phyloP scores from a whole-genome alignment of 805 yeast genomes.

The Wickerhamiella siamensis region DNA sequence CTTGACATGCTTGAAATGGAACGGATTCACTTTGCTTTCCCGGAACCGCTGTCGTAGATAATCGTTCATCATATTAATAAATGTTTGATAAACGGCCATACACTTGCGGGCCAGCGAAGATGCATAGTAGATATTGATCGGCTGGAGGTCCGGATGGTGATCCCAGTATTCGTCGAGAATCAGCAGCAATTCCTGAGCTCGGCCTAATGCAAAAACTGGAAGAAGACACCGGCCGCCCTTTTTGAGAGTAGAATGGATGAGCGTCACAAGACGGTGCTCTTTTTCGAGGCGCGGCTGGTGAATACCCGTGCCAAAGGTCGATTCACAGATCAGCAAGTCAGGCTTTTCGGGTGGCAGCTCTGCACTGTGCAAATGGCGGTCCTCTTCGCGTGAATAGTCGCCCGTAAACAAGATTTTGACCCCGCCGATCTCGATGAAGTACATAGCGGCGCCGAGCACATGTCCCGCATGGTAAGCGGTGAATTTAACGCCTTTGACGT shows the following conservation, averaged over 20 bases:
- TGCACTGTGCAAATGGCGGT: slow-evolving; percentile 87
- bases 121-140: slow-evolving; percentile 76
- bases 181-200: slow-evolving; percentile 85
- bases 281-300: slow-evolving; percentile 82
- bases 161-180: slow-evolving; percentile 94
- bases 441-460: slow-evolving; percentile 98
- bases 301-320: slow-evolving; percentile 96
- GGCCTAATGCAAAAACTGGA: slow-evolving; percentile 93
- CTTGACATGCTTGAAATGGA: slow-evolving; percentile 72
- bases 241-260: slow-evolving; percentile 67
- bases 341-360: slow-evolving; percentile 76
- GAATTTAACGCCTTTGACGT: slow-evolving; percentile 84
- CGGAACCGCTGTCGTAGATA: slow-evolving; percentile 60
- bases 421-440: slow-evolving; percentile 87
- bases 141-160: slow-evolving; percentile 64
- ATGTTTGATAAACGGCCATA: slow-evolving; percentile 94
- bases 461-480: slow-evolving; percentile 99
- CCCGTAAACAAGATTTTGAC: slow-evolving; percentile 83
- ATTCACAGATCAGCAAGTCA: slow-evolving; percentile 81
- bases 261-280: slow-evolving; percentile 64
- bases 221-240: slow-evolving; percentile 85
- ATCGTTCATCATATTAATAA: slow-evolving; percentile 95
- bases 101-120: slow-evolving; percentile 88
- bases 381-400: slow-evolving; percentile 91
- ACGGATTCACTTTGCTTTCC: slow-evolving; percentile 75